Evolutionary conservation across 176 grass and related monocot species (phyloP), one percentile per base, ranked within the genome.

Genomic region (Aegilops speltoides): DNA sequence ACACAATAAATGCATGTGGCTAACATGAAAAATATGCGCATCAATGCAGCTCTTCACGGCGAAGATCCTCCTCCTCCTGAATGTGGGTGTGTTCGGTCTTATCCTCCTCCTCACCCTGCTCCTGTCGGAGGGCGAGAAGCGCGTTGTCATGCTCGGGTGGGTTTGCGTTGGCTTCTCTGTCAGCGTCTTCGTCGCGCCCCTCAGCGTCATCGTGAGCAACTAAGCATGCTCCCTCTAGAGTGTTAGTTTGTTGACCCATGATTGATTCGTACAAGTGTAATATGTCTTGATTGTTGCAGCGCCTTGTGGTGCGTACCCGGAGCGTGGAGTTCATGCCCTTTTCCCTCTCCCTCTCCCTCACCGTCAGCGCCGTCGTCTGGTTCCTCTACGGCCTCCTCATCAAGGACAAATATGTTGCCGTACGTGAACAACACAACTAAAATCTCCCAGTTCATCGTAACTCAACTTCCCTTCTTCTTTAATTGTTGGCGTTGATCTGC

Each of bases 91-190:
- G 1, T 95, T 93, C 26, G 93, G 93, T 0, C 48, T 86, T 46
- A 95, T 95, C 81, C 82, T 97, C 22, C 82, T 95, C n/a, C 78
- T 97, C 8, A 95, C 95, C 8, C 82, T 93, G 16, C 31, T 93
- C 0, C 71, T 91, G n/a, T 62, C 79, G 1, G 31, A 40, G 10
- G 95, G 95, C 1, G 2, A 65, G 22, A 66, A 67, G 6, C 90
- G 91, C 34, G 67, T 90, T 19, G 57, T 52, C 14, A 24, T 90
- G 54, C 54, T 57, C 2, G 54, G 54, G 2, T 57, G 54, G 54
- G 54, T 57, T 57, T 57, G 54, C 7, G 54, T 57, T 2, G 54
- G 54, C 54, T 57, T 57, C 54, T 57, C 54, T 2, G 54, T 57
- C 19, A 57, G 54, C 19, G 54, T 57, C 17, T 57, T 57, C 2